A percentile compares a stretch with the other conserved stretches of the same genome.
phyloP scores from a whole-genome alignment of 1,284 basidiomycete genomes.

The Apiotrichum veenhuisii region DNA sequence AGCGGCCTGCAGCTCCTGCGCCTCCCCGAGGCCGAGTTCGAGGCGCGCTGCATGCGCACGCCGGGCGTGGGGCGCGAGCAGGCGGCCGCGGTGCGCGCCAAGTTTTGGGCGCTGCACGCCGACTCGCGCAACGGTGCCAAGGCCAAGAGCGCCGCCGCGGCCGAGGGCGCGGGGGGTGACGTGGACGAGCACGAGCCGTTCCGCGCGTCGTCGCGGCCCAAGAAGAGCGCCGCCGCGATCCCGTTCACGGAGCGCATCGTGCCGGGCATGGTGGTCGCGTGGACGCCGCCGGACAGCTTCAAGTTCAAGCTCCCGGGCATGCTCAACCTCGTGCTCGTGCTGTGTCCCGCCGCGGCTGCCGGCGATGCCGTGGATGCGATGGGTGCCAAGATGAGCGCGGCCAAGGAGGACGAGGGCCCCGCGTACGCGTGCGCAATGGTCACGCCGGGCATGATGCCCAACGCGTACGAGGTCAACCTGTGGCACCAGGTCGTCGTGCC shows the following conservation, averaged over 20 bases:
- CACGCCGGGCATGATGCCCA: background rate
- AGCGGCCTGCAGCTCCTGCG: constrained; percentile 1
- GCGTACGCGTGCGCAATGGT: background rate
- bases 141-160: background rate
- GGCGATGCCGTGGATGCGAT: background rate
- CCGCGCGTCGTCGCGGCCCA: background rate
- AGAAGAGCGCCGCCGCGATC: background rate
- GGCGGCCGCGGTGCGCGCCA: background rate
- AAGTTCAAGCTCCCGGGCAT: background rate
- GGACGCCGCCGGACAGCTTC: background rate
- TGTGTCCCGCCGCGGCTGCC: background rate
- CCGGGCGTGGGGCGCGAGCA: background rate
- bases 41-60: background rate
- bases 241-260: background rate
- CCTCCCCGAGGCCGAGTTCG: background rate
- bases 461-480: background rate
- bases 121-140: background rate
- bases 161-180: background rate
- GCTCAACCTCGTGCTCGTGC: background rate
- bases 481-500: background rate
- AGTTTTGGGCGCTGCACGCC: constrained; percentile 3
- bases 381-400: background rate
- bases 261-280: background rate
- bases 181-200: background rate
- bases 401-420: background rate